Evolutionary conservation across 345 rosid genomes (phyloP).

Genomic region (Kernera saxatilis): DNA sequence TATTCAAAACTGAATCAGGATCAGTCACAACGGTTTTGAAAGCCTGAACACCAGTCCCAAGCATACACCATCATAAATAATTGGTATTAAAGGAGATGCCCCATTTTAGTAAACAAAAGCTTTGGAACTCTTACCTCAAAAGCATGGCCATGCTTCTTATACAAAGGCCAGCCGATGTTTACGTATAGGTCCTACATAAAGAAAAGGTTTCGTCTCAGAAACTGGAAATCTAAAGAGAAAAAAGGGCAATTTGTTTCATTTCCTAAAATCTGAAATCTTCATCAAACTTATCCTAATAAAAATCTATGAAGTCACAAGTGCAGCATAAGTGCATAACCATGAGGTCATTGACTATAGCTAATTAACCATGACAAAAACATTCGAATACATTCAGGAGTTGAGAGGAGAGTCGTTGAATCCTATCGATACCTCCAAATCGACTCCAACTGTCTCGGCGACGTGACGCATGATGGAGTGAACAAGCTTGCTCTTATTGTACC

Average conservation of each 20-base stretch:
- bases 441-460: slow-evolving; percentile 16
- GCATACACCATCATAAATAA: not conserved
- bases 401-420: not conserved
- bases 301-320: not conserved
- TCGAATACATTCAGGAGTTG: too few relatives aligned
- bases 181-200: slow-evolving; percentile 67
- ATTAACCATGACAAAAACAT: too few relatives aligned
- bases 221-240: too few relatives aligned
- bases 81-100: not conserved
- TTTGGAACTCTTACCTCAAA: slow-evolving; percentile 61
- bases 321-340: not conserved
- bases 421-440: slow-evolving; percentile 38
- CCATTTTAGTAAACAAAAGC: not conserved
- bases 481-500: slow-evolving; percentile 88
- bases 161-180: slow-evolving; percentile 85
- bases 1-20: slow-evolving; percentile 69
- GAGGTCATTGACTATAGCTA: too few relatives aligned
- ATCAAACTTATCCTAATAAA: not conserved
- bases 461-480: slow-evolving; percentile 23
- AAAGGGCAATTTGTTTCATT: too few relatives aligned
- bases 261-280: not conserved
- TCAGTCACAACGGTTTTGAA: slow-evolving; percentile 79
- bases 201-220: too few relatives aligned
- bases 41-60: slow-evolving; percentile 43
- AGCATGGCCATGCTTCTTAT: slow-evolving; percentile 83